Evolutionary conservation across 1,284 basidiomycete species (phyloP).

Genomic region (Mycena sp.): DNA sequence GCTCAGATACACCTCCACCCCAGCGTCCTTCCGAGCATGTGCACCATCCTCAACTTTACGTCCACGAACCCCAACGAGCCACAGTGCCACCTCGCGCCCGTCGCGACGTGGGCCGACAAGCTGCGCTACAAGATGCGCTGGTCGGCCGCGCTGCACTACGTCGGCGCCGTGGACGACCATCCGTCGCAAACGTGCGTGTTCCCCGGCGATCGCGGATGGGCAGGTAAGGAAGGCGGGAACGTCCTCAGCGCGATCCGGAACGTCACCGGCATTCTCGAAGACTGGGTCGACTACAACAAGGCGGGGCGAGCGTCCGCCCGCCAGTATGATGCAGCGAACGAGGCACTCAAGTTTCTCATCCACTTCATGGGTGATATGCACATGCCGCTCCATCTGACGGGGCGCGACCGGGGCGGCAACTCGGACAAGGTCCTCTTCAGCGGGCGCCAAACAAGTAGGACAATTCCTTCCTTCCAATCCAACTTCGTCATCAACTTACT

Average conservation of each 20-base stretch:
- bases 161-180: constrained; percentile 79
- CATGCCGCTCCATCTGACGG: constrained; percentile 90
- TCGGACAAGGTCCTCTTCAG: constrained; percentile 77
- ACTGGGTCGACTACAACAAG: constrained; percentile 47
- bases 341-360: constrained; percentile 89
- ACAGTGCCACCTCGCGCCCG: constrained; percentile 78
- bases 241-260: constrained; percentile 82
- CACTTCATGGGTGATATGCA: constrained; percentile 94
- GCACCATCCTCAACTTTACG: constrained; percentile 70
- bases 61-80: constrained; percentile 49
- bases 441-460: constrained; percentile 72
- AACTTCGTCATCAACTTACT: not conserved
- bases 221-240: constrained; percentile 70
- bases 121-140: constrained; percentile 71
- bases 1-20: constrained; percentile 92
- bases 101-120: constrained; percentile 90
- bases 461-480: not conserved
- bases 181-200: constrained; percentile 82
- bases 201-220: constrained; percentile 84
- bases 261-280: constrained; percentile 66
- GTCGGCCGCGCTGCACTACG: constrained; percentile 79
- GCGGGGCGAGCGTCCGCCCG: constrained; percentile 34
- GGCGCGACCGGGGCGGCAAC: constrained; percentile 88
- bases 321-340: constrained; percentile 51
- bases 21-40: constrained; percentile 73